Conservation (phyloP, 352 stramenopile species). For the Phytophthora idaei region DNA sequence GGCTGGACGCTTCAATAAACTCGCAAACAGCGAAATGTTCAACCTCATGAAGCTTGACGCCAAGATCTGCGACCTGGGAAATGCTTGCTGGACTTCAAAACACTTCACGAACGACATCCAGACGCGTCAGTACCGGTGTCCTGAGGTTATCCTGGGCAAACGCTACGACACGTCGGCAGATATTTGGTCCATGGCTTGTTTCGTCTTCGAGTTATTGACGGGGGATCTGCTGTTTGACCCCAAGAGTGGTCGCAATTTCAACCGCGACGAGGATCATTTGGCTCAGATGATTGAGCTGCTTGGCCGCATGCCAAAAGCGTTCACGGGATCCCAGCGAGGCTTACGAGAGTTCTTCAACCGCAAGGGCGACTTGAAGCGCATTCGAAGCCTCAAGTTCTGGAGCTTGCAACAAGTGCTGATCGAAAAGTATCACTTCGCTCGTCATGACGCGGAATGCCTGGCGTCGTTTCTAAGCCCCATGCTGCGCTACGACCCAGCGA, state of each 20-base stretch:
- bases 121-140: conserved; percentile 99
- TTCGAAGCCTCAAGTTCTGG: conserved; percentile 98
- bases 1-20: conserved; percentile 42
- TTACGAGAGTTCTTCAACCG: conserved; percentile 97
- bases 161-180: conserved; percentile 98
- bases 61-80: conserved; percentile 99
- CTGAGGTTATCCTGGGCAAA: conserved; percentile 97
- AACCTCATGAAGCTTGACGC: conserved; percentile 67
- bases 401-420: conserved; percentile 95
- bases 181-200: conserved; percentile 99
- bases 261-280: conserved; percentile 96
- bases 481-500: conserved; percentile 85
- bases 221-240: conserved; percentile 99
- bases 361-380: conserved; percentile 98
- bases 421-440: conserved; percentile 96
- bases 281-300: conserved; percentile 99
- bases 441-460: conserved; percentile 87
- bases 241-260: conserved; percentile 87
- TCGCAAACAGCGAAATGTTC: conserved; percentile 51
- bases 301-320: conserved; percentile 95
- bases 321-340: conserved; percentile 73
- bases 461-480: conserved; percentile 96
- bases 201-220: conserved; percentile 99
- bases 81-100: conserved; percentile 99
- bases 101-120: conserved; percentile 99